Evolutionary conservation across 257 asterid genomes (phyloP), one percentile per base, ranked within the genome.

Genomic region (Solanum peruvianum): DNA sequence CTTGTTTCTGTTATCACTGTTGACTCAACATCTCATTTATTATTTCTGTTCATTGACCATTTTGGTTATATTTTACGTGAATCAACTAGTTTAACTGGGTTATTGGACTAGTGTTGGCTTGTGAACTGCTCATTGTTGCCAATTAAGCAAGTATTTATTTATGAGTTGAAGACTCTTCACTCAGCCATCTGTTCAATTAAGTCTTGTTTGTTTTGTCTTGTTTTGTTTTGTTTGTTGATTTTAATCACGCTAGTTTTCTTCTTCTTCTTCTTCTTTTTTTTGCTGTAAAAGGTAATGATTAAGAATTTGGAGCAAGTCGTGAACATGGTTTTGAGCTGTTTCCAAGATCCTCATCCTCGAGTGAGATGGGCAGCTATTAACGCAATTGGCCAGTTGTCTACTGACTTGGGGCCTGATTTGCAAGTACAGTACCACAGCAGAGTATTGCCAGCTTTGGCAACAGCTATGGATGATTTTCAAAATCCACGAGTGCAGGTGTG

Each of bases 361-460:
- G 99, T 94, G 86, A 92, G 99, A 71, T 97, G 99, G 99, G 98
- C 99, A 33, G 99, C 99, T 70, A 97, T 97, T 75, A 97, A 97
- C 90, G 99, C 99, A 64, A 92, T 97, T 87, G 99, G 99, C 87
- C 99, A 97, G 91, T 90, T 97, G 27, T 97, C 99, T 60, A 97
- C 99, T 81, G 99, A 97, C 89, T 92, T 97, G 92, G 99, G 99
- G 72, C 99, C 99, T 39, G 99, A 97, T 88, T 91, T 97, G 93
- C 99, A 97, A 94, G 93, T 92, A 81, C 96, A 96, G 88, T 94
- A 93, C 90, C 99, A 97, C 90, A 96, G 92, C 64, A 92, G 86
- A 21, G 98, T 94, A 88, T 87, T 97, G 90, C 99, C 98, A 4
- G 95, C 99, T 33, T 92, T 97, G 71, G 98, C 96, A 76, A 87